These are phyloP conservation scores for Tagetes erecta DNA, from an alignment of 129 eudicot species.

Conservation along the genomic window DNA sequence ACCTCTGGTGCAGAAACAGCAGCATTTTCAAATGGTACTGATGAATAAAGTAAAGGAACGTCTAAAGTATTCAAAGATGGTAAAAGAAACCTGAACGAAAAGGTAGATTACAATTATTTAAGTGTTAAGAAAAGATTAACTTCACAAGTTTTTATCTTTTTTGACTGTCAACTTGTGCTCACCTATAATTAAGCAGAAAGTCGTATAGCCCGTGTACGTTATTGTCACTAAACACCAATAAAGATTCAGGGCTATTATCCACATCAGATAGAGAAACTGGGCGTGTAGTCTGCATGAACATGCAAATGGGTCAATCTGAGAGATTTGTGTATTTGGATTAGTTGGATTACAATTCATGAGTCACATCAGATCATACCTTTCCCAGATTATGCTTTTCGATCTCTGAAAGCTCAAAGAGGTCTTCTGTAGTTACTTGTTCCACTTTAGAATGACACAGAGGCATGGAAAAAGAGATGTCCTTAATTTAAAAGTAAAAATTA, in stretches of 20 bases:
- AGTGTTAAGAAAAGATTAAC: not conserved
- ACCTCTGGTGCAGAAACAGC: conserved; percentile 92
- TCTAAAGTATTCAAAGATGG: conserved; percentile 60
- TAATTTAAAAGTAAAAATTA: conserved; percentile 11
- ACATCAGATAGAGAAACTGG: conserved; percentile 49
- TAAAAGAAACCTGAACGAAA: conserved; percentile 54
- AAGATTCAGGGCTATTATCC: conserved; percentile 84
- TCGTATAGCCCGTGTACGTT: conserved; percentile 82
- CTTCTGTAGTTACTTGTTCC: conserved; percentile 77
- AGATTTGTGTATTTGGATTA: not conserved
- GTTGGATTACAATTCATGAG: not conserved
- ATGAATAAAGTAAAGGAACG: conserved; percentile 81
- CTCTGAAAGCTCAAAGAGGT: conserved; percentile 82
- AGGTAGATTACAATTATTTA: not conserved
- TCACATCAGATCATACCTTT: conserved; percentile 45
- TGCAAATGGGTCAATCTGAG: not conserved
- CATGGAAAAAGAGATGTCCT: conserved; percentile 76
- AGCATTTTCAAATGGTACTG: conserved; percentile 78
- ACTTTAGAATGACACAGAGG: conserved; percentile 72
- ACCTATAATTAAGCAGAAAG: conserved; percentile 84
- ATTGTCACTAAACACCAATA: conserved; percentile 53
- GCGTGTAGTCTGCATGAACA: conserved; percentile 59
- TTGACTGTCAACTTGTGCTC: conserved; percentile 8
- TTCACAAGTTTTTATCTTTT: not conserved
- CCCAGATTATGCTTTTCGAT: conserved; percentile 64